A percentile compares a stretch with the other conserved stretches of the same genome.
Evolutionary conservation across 306 rosid species (phyloP).

Genomic region (Cicer judaicum): DNA sequence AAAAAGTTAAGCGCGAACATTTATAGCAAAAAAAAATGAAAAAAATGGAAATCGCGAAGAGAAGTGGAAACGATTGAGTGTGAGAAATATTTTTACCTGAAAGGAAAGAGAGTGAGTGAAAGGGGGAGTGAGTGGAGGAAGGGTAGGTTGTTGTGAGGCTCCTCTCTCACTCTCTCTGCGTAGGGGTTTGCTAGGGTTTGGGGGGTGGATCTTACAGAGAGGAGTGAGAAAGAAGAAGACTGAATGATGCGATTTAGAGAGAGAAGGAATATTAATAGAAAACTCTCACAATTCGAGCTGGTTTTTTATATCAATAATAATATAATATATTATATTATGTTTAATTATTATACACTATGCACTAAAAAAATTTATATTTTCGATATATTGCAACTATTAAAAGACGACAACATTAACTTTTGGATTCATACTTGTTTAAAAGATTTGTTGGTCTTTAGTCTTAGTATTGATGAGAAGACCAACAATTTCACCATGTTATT

Average conservation of each 20-base stretch:
- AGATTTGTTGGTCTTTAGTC: no score
- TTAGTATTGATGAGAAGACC: no score
- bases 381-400: no score
- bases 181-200: slow-evolving; percentile 70
- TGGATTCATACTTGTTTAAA: no score
- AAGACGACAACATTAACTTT: no score
- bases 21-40: background rate
- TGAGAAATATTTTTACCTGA: slow-evolving; percentile 46
- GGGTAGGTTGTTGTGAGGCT: slow-evolving; percentile 45
- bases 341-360: no score
- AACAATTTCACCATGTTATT: no score
- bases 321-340: no score
- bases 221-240: slow-evolving; percentile 45
- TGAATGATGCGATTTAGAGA: slow-evolving; percentile 13
- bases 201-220: slow-evolving; percentile 54
- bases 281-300: slow-evolving; percentile 22
- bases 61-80: background rate
- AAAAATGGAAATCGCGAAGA: background rate
- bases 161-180: slow-evolving; percentile 40
- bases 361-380: no score
- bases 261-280: background rate
- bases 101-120: slow-evolving; percentile 43
- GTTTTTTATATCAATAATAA: background rate
- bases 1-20: background rate
- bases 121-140: slow-evolving; percentile 31